These are phyloP conservation scores for Clarireedia homoeocarpa DNA, from an alignment of 2,329 filamentous ascomycete species.

Conservation along the genomic window DNA sequence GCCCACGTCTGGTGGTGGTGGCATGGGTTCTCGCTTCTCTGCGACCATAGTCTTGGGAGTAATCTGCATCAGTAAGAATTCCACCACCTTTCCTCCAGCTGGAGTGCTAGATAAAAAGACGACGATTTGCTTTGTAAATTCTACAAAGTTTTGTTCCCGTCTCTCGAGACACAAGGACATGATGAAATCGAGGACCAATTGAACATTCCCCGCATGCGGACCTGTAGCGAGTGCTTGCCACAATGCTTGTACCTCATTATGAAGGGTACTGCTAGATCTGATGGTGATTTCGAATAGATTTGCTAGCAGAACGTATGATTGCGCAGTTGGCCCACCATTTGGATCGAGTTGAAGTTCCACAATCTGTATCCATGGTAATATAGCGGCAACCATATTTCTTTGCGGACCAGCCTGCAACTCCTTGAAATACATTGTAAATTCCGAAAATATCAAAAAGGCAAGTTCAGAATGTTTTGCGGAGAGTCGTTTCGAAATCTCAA, in stretches of 20 bases:
- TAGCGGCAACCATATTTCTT: constrained; percentile 87
- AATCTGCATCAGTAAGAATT: constrained; percentile 87
- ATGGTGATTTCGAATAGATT: constrained; percentile 97
- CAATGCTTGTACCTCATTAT: constrained; percentile 94
- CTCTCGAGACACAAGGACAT: constrained; percentile 89
- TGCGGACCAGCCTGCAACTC: constrained; percentile 75
- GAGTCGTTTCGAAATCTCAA: constrained; percentile 87
- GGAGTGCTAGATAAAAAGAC: constrained; percentile 86
- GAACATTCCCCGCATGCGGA: constrained; percentile 87
- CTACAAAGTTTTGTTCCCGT: constrained; percentile 94
- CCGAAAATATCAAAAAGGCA: constrained; percentile 90
- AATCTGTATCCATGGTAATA: constrained; percentile 92
- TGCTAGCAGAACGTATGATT: constrained; percentile 88
- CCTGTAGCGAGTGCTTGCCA: constrained; percentile 96
- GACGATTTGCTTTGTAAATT: constrained; percentile 96
- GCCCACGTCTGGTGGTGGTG: constrained; percentile 64
- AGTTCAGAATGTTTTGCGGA: constrained; percentile 83
- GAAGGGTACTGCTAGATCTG: constrained; percentile 75
- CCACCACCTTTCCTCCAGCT: constrained; percentile 84
- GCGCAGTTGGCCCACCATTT: constrained; percentile 80
- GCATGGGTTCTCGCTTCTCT: constrained; percentile 64
- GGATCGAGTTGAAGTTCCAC: constrained; percentile 90
- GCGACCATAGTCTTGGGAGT: constrained; percentile 96
- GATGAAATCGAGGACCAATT: constrained; percentile 91
- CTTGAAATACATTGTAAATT: constrained; percentile 91